Evolutionary conservation across 495 filamentous ascomycete genomes (phyloP).

Genomic region (Xylaria flabelliformis): DNA sequence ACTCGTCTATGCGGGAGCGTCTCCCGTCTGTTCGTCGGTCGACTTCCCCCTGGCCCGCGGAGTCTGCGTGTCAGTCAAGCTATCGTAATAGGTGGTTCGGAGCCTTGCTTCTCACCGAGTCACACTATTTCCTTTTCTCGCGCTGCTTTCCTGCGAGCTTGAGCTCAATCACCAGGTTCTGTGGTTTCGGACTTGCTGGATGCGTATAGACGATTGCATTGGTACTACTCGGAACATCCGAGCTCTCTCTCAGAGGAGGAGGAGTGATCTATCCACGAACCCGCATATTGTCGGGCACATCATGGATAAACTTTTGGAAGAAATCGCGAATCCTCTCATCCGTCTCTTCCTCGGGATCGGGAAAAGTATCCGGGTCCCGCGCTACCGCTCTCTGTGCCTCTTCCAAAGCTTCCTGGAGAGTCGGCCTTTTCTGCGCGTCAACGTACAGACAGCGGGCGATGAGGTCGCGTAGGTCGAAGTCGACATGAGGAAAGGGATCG

Average conservation of each 20-base stretch:
- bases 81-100: background rate
- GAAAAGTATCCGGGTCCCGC: background rate
- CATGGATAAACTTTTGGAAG: background rate
- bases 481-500: slow-evolving; percentile 4
- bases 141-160: background rate
- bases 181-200: background rate
- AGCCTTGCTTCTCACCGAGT: background rate
- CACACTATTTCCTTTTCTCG: background rate
- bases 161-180: no score
- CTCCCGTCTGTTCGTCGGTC: background rate
- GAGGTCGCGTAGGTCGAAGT: slow-evolving; percentile 10
- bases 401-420: background rate
- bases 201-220: background rate
- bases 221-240: background rate
- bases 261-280: background rate
- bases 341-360: background rate
- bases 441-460: slow-evolving; percentile 15
- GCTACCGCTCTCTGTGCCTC: background rate
- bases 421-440: background rate
- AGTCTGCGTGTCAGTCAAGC: background rate
- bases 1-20: background rate
- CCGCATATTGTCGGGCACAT: background rate
- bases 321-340: background rate
- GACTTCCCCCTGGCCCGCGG: background rate
- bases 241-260: background rate